Conservation (phyloP, 768 basidiomycete species). For the Leccinum sublutescens region DNA sequence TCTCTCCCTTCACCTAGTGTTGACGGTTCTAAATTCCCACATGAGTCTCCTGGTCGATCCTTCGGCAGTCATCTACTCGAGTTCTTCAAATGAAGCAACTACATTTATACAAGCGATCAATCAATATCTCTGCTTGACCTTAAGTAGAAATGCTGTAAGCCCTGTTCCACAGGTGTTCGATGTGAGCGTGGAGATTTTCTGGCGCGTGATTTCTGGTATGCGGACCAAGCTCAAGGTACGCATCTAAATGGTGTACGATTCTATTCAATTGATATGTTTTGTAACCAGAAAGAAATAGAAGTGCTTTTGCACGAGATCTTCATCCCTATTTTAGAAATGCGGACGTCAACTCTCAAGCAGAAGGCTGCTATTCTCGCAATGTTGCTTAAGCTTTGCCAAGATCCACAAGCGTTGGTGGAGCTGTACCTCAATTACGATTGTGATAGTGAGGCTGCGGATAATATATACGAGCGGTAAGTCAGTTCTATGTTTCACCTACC, state of each 20-base stretch:
- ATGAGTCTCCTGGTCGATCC: conserved; percentile 89
- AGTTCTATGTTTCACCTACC: neutral
- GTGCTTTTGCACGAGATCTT: conserved; percentile 99
- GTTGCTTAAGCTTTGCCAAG: conserved; percentile 85
- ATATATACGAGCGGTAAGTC: conserved; percentile 92
- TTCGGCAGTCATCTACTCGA: conserved; percentile 87
- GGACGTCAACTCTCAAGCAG: conserved; percentile 91
- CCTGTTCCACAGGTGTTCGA: conserved; percentile 97
- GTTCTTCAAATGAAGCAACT: conserved; percentile 82
- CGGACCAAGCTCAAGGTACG: conserved; percentile 91
- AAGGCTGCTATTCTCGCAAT: conserved; percentile 91
- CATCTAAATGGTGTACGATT: neutral
- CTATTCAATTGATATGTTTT: conserved; percentile 8
- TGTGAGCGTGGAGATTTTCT: conserved; percentile 97
- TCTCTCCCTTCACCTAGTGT: conserved; percentile 89
- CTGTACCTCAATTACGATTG: conserved; percentile 99
- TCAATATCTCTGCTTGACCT: conserved; percentile 89
- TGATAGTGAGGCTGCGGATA: conserved; percentile 90
- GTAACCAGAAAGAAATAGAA: conserved; percentile 92
- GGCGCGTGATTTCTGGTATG: conserved; percentile 92
- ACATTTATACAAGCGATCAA: conserved; percentile 92
- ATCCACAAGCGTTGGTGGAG: conserved; percentile 96
- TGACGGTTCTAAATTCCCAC: conserved; percentile 89
- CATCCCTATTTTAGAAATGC: conserved; percentile 97
- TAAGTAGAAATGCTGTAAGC: conserved; percentile 95